Evolutionary conservation across 108 stramenopile species (phyloP).

Genomic region (Nannochloropsis oceanica): DNA sequence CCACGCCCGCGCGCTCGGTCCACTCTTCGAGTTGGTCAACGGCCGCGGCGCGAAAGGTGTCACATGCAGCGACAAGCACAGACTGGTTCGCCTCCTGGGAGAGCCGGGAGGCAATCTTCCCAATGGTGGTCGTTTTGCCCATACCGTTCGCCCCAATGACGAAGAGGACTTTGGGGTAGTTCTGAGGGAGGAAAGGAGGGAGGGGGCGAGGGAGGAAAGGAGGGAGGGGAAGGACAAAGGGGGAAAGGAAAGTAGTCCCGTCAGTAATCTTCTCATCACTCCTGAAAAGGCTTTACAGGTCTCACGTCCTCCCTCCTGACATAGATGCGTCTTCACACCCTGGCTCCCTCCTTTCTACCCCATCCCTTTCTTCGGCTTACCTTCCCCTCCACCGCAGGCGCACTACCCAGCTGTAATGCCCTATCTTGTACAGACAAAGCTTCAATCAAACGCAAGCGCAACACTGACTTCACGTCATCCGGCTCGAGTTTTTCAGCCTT

Average conservation of each 20-base stretch:
- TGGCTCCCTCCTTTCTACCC: neutral
- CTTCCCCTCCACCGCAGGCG: neutral
- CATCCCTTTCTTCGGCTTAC: neutral
- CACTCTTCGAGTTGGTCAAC: conserved; percentile 79
- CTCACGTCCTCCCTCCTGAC: too few species aligned
- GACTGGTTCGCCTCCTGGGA: conserved; percentile 46
- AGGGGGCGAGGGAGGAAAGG: neutral
- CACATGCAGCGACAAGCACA: conserved; percentile 73
- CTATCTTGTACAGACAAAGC: neutral
- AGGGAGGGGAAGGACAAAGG: too few species aligned
- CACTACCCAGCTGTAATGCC: neutral
- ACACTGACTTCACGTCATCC: conserved; percentile 23
- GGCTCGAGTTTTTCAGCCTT: neutral
- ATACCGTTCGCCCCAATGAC: conserved; percentile 48
- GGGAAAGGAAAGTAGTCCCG: too few species aligned
- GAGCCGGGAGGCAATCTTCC: conserved; percentile 75
- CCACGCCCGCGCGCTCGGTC: conserved; percentile 65
- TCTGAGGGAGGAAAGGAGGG: neutral
- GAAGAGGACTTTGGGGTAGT: conserved; percentile 19
- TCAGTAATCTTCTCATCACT: too few species aligned
- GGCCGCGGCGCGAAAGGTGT: conserved; percentile 88
- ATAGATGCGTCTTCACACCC: neutral
- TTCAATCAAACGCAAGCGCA: conserved; percentile 22
- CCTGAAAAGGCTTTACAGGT: too few species aligned
- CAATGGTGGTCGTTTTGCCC: conserved; percentile 87